Conservation (phyloP, 179 eudicot genomes). For the Heliamphora pulchella region DNA sequence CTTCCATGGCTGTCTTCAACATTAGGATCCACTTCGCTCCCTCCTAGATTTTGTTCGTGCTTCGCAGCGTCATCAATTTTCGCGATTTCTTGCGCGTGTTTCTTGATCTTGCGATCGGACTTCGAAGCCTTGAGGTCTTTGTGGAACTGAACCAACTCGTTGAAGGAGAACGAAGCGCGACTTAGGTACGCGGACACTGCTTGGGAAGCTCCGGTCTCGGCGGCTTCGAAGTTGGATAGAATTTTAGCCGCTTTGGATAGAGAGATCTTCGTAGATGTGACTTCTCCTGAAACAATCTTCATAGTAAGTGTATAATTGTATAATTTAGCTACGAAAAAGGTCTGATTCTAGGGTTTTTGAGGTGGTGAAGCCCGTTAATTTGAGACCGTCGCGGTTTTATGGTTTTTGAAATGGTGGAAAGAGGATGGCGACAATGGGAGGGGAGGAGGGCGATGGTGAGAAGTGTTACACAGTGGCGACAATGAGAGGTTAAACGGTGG, state of each 20-base stretch:
- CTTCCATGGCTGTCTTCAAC: not conserved
- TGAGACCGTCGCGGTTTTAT: too few relatives aligned
- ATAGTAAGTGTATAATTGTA: conserved; percentile 13
- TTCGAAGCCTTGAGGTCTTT: conserved; percentile 25
- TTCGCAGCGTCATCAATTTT: not conserved
- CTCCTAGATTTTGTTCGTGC: not conserved
- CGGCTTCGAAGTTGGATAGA: conserved; percentile 35
- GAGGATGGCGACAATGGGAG: too few relatives aligned
- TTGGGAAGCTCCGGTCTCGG: conserved; percentile 49
- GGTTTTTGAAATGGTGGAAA: too few relatives aligned
- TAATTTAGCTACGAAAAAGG: too few relatives aligned
- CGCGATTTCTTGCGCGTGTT: not conserved
- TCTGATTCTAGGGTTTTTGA: too few relatives aligned
- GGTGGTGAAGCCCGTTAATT: too few relatives aligned
- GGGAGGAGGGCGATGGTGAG: too few relatives aligned
- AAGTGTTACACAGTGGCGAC: too few relatives aligned
- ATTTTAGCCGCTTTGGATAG: conserved; percentile 43
- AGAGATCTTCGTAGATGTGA: conserved; percentile 37
- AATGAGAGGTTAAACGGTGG: too few relatives aligned
- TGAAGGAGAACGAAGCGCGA: conserved; percentile 43
- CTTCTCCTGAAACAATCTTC: conserved; percentile 46
- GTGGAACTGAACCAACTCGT: conserved; percentile 43
- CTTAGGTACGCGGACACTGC: conserved; percentile 40
- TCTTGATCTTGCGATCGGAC: conserved; percentile 6
- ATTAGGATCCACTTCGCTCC: not conserved